Conservation (phyloP, 805 yeast genomes). For the Kluyveromyces lactis region DNA sequence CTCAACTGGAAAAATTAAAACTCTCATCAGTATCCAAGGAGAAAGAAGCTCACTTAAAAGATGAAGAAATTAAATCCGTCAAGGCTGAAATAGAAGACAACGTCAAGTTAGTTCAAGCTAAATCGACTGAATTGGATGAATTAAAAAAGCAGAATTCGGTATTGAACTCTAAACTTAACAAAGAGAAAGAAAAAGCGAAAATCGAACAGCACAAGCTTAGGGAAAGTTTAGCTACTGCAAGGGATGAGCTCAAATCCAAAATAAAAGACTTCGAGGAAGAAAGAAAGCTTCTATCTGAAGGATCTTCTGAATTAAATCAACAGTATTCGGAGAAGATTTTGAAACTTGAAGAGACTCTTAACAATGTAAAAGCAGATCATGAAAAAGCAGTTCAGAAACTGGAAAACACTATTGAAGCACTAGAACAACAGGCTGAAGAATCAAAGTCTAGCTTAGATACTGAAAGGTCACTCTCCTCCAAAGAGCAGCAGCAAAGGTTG, state of each 20-base stretch:
- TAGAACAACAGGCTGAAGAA: neutral
- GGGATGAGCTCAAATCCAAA: conserved; percentile 31
- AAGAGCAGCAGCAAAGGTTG: too few relatives aligned
- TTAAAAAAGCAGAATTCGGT: too few relatives aligned
- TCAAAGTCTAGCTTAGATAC: neutral
- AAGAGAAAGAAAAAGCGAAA: conserved; percentile 14
- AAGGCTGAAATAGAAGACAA: too few relatives aligned
- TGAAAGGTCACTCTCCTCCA: too few relatives aligned
- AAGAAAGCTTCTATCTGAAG: conserved; percentile 37
- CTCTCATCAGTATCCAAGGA: neutral
- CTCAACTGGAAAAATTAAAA: too few relatives aligned
- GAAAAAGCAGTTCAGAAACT: too few relatives aligned
- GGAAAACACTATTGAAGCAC: neutral
- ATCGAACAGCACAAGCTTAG: conserved; percentile 25
- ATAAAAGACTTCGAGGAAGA: conserved; percentile 41
- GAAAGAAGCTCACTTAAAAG: conserved; percentile 3
- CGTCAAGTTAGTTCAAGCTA: too few relatives aligned
- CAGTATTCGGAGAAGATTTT: conserved; percentile 33
- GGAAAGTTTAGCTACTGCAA: neutral
- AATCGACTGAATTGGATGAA: too few relatives aligned
- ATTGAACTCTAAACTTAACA: conserved; percentile 4
- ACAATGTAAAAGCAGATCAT: too few relatives aligned
- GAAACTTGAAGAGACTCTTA: conserved; percentile 6
- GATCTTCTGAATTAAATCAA: conserved; percentile 40
- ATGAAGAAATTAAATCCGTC: conserved; percentile 2